Base-by-base conservation (phyloP, 1,284 basidiomycete genomes). In the Moniliella sp. region DNA sequence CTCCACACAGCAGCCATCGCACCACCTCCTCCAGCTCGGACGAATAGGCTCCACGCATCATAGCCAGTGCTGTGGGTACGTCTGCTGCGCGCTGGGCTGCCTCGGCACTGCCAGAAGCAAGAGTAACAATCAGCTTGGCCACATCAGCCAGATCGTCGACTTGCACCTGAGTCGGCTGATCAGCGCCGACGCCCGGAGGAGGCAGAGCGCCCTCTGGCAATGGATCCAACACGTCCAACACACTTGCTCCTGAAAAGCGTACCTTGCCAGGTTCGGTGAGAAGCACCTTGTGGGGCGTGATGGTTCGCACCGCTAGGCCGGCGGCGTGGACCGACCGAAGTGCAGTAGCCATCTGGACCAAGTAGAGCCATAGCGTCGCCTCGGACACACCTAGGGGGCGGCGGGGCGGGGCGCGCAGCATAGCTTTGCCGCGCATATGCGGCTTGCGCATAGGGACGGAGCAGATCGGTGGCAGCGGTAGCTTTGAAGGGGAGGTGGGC, bases 341-440 rank as follows among this genome's bases (percentile, higher is more conserved):
- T 0, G 80, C 84, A 42, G 72, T 76, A 2, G 78, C 75, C 33
- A 97, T 72, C 61, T 99, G 88, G 19, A 82, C 72, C 31, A 91
- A 72, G 54, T 88, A 97, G 11, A 77, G 78, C 88, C 91, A 99
- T 8, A 99, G 59, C 0, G 76, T 73, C n/a, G 75, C 68, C 61
- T 99, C 91, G 0, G 77, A 69, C 17, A 81, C 64, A n/a, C n/a
- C n/a, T n/a, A n/a, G n/a, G n/a, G n/a, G n/a, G n/a, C n/a, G n/a
- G n/a, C n/a, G n/a, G n/a, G n/a, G n/a, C n/a, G n/a, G n/a, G n/a
- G n/a, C n/a, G n/a, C n/a, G n/a, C n/a, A n/a, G n/a, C n/a, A n/a
- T n/a, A n/a, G n/a, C n/a, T n/a, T n/a, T n/a, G n/a, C n/a, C n/a
- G n/a, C n/a, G n/a, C n/a, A n/a, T n/a, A n/a, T n/a, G n/a, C n/a